Evolutionary conservation across 2,329 filamentous ascomycete genomes (phyloP).

Genomic region (Penicillium palitans): DNA sequence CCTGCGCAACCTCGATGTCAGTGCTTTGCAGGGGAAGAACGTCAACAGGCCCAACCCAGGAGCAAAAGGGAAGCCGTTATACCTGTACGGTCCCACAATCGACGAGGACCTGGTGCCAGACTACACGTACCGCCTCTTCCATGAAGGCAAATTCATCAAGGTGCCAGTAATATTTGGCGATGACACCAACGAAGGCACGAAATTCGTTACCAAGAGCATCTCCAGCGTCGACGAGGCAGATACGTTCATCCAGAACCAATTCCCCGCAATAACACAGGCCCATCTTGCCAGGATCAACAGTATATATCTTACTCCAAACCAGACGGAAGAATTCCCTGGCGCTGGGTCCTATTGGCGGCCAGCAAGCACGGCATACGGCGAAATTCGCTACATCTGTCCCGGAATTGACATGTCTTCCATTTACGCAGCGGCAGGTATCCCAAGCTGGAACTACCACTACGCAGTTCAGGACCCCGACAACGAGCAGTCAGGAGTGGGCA

Average conservation of each 20-base stretch:
- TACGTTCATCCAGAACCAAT: constrained; percentile 59
- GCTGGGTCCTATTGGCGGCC: constrained; percentile 60
- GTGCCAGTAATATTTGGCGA: constrained; percentile 59
- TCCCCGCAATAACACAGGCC: constrained; percentile 53
- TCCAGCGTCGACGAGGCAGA: constrained; percentile 52
- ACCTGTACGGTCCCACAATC: constrained; percentile 54
- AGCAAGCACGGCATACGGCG: constrained; percentile 60
- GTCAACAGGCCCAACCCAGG: constrained; percentile 50
- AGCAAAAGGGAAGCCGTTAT: constrained; percentile 46
- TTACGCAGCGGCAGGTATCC: constrained; percentile 34
- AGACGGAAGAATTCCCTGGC: constrained; percentile 48
- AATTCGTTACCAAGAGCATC: constrained; percentile 56
- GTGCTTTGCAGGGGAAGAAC: constrained; percentile 49
- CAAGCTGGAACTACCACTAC: constrained; percentile 68
- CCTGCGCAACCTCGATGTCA: constrained; percentile 48
- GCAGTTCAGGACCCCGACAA: constrained; percentile 62
- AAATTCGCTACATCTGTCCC: constrained; percentile 66
- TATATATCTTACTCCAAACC: constrained; percentile 56
- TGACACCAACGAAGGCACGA: constrained; percentile 66
- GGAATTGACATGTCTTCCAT: constrained; percentile 56
- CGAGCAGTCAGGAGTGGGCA: constrained; percentile 58
- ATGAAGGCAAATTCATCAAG: constrained; percentile 51
- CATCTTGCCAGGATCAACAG: constrained; percentile 56
- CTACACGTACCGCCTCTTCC: constrained; percentile 52
- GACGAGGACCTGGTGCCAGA: constrained; percentile 54